Evolutionary conservation across 345 rosid genomes (phyloP).

Genomic region (Excoecaria agallocha): DNA sequence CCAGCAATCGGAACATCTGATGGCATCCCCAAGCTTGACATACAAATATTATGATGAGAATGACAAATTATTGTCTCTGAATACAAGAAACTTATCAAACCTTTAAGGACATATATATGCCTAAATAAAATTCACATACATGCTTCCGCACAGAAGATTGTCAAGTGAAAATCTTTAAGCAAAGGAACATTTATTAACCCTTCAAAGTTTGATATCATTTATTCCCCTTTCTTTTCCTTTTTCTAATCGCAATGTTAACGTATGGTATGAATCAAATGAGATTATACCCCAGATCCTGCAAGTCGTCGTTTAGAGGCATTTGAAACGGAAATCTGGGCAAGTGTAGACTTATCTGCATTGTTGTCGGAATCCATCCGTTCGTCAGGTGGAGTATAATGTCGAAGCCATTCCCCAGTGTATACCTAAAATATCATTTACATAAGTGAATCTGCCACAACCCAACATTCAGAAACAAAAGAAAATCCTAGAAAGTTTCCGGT

Average conservation of each 20-base stretch:
- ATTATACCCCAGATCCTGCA: constrained; percentile 59
- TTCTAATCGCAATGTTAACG: too few relatives aligned
- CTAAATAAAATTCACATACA: neutral
- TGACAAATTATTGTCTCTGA: neutral
- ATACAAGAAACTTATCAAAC: neutral
- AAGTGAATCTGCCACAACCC: neutral
- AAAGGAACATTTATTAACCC: constrained; percentile 10
- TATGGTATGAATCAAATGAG: constrained; percentile 1
- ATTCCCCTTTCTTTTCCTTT: constrained; percentile 1
- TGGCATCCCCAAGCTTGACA: neutral
- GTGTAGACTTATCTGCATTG: constrained; percentile 39
- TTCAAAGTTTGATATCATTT: neutral
- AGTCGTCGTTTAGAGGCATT: constrained; percentile 84
- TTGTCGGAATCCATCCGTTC: constrained; percentile 50
- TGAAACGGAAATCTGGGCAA: constrained; percentile 69
- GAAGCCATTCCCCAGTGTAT: constrained; percentile 82
- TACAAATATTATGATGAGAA: neutral
- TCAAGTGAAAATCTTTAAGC: neutral
- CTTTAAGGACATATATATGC: neutral
- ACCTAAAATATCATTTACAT: constrained; percentile 46
- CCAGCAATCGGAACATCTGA: too few relatives aligned
- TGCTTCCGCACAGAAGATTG: neutral
- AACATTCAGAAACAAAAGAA: neutral
- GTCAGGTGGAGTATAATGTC: constrained; percentile 66
- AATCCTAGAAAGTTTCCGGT: neutral